Conservation (phyloP, 2,329 filamentous ascomycete genomes). For the Verticillium isaacii region DNA sequence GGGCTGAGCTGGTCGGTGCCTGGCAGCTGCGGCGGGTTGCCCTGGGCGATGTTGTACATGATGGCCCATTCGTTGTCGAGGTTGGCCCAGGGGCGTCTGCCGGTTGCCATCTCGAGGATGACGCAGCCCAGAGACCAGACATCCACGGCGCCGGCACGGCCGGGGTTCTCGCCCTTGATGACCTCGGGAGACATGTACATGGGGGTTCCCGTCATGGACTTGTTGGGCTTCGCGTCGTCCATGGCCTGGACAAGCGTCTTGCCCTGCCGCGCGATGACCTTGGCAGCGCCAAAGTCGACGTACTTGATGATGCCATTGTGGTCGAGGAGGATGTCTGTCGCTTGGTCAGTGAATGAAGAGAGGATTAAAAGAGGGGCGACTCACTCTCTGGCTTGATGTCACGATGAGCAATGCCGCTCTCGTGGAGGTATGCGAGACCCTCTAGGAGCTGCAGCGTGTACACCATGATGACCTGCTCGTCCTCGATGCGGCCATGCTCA, state of each 20-base stretch:
- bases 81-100: conserved; percentile 87
- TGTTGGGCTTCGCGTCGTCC: conserved; percentile 62
- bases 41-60: conserved; percentile 99
- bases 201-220: conserved; percentile 94
- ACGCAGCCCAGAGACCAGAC: conserved; percentile 97
- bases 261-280: conserved; percentile 91
- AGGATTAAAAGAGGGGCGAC: conserved; percentile 25
- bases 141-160: conserved; percentile 82
- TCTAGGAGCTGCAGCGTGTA: conserved; percentile 93
- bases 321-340: conserved; percentile 82
- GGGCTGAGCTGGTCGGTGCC: conserved; percentile 77
- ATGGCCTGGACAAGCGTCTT: conserved; percentile 72
- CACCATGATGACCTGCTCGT: conserved; percentile 96
- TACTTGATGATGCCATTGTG: conserved; percentile 99
- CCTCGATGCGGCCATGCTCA: conserved; percentile 94
- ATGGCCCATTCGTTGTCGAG: conserved; percentile 99
- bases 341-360: not conserved
- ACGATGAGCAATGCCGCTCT: conserved; percentile 86
- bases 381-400: conserved; percentile 97
- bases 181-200: conserved; percentile 99
- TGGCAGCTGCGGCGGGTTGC: conserved; percentile 85
- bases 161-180: conserved; percentile 81
- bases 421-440: conserved; percentile 88
- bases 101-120: conserved; percentile 95
- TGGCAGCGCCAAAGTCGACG: conserved; percentile 96